Percentiles rank a stretch among this genome's conserved stretches.
phyloP scores from a whole-genome alignment of 2,329 filamentous ascomycete species.

The Mycogone perniciosa region DNA sequence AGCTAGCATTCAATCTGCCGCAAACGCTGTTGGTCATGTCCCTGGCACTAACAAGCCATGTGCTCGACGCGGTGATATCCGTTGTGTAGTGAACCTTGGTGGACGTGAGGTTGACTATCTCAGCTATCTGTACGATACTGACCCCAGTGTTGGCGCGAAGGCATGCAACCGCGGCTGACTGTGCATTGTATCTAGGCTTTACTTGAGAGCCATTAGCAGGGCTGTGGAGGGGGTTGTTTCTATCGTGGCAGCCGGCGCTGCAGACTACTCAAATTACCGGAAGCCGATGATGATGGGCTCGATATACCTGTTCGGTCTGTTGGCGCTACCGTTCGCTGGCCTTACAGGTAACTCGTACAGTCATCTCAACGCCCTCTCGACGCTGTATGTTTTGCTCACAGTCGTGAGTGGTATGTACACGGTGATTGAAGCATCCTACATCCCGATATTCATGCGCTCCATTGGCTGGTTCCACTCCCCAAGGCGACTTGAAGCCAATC shows the following conservation, averaged over 20 bases:
- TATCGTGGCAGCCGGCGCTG: conserved; percentile 14
- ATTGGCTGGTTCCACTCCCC: conserved; percentile 11
- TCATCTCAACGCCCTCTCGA: conserved; percentile 14
- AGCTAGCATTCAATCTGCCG: conserved; percentile 17
- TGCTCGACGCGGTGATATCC: conserved; percentile 15
- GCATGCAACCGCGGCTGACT: not conserved
- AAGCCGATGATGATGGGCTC: conserved; percentile 19
- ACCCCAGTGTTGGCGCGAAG: too few species aligned
- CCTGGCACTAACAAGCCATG: conserved; percentile 16
- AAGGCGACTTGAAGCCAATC: not conserved
- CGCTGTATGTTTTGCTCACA: conserved; percentile 13
- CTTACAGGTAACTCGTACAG: conserved; percentile 14
- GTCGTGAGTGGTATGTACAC: conserved; percentile 16
- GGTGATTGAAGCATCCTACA: conserved; percentile 16
- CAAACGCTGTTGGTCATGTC: conserved; percentile 16
- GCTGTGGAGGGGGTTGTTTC: conserved; percentile 16
- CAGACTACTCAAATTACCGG: conserved; percentile 17
- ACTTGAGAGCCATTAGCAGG: conserved; percentile 15
- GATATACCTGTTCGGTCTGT: conserved; percentile 16
- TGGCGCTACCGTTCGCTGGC: conserved; percentile 16
- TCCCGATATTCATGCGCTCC: conserved; percentile 18
- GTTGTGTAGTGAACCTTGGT: conserved; percentile 17
- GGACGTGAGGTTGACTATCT: conserved; percentile 17
- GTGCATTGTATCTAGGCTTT: conserved; percentile 7
- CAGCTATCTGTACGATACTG: conserved; percentile 13